Conservation (phyloP, 2,329 filamentous ascomycete genomes). For the Alternaria novae-zelandiae region DNA sequence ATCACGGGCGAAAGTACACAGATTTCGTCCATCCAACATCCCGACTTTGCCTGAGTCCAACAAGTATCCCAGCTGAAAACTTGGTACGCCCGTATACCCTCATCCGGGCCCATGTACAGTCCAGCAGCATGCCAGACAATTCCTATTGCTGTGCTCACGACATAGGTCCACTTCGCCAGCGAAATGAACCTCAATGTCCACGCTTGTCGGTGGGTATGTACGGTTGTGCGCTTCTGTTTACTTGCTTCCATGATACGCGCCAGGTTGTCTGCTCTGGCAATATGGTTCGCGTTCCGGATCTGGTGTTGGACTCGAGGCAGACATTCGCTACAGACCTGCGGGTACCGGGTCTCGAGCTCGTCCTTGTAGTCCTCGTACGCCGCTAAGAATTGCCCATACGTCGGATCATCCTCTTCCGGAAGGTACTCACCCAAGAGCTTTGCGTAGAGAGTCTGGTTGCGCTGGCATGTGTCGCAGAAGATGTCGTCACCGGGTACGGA, state of each 20-base stretch:
- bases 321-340: conserved; percentile 84
- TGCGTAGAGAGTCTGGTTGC: conserved; percentile 85
- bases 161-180: conserved; percentile 51
- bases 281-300: conserved; percentile 76
- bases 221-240: conserved; percentile 31
- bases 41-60: conserved; percentile 26
- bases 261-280: conserved; percentile 81
- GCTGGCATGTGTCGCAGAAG: conserved; percentile 80
- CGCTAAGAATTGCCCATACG: conserved; percentile 71
- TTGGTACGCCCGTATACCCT: conserved; percentile 5
- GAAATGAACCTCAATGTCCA: conserved; percentile 55
- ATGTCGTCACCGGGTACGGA: conserved; percentile 45
- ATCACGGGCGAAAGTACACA: conserved; percentile 38
- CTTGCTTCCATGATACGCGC: conserved; percentile 73
- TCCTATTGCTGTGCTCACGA: conserved; percentile 46
- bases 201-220: conserved; percentile 46
- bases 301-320: conserved; percentile 74
- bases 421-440: conserved; percentile 81
- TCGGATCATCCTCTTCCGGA: conserved; percentile 67
- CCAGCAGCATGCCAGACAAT: conserved; percentile 46
- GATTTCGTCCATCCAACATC: conserved; percentile 23
- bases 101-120: conserved; percentile 23
- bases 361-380: conserved; percentile 73
- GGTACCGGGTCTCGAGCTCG: conserved; percentile 81
- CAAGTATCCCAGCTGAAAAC: conserved; percentile 26